phyloP scores from a whole-genome alignment of 2,329 filamentous ascomycete genomes.

The Aureobasidium sp. region DNA sequence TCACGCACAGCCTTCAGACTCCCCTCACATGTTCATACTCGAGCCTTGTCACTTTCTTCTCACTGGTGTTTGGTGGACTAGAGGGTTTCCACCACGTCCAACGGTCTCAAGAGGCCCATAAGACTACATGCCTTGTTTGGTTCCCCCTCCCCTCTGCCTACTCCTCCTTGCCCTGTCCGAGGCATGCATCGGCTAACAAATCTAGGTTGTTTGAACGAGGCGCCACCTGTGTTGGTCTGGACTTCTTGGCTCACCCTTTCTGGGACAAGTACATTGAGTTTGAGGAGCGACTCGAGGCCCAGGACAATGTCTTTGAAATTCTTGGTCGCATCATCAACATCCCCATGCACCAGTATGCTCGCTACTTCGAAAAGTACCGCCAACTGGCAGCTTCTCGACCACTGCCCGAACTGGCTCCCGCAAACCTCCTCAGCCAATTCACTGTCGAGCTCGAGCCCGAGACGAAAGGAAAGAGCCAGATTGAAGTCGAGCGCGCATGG shows the following conservation, averaged over 20 bases:
- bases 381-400: constrained; percentile 65
- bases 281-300: constrained; percentile 78
- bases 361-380: constrained; percentile 88
- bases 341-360: constrained; percentile 89
- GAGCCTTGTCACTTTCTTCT: not conserved
- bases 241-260: constrained; percentile 90
- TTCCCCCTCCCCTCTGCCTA: constrained; percentile 7
- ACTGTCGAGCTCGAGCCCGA: constrained; percentile 60
- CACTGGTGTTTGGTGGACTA: not conserved
- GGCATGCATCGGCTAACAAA: constrained; percentile 4
- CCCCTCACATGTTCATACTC: constrained; percentile 1
- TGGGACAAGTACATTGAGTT: constrained; percentile 99
- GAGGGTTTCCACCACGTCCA: not conserved
- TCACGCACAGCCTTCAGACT: constrained; percentile 13
- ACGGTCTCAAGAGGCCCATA: not conserved
- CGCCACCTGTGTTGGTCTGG: constrained; percentile 73
- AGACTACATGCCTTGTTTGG: constrained; percentile 9
- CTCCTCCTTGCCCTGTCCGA: not conserved
- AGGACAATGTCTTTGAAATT: constrained; percentile 78
- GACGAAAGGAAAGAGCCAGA: constrained; percentile 56
- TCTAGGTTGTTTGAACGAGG: constrained; percentile 84
- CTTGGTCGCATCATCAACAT: constrained; percentile 76
- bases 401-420: constrained; percentile 60
- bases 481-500: constrained; percentile 76
- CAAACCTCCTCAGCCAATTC: constrained; percentile 59